Conservation (phyloP, 2,329 filamentous ascomycete genomes). For the Fusarium anthophilum region DNA sequence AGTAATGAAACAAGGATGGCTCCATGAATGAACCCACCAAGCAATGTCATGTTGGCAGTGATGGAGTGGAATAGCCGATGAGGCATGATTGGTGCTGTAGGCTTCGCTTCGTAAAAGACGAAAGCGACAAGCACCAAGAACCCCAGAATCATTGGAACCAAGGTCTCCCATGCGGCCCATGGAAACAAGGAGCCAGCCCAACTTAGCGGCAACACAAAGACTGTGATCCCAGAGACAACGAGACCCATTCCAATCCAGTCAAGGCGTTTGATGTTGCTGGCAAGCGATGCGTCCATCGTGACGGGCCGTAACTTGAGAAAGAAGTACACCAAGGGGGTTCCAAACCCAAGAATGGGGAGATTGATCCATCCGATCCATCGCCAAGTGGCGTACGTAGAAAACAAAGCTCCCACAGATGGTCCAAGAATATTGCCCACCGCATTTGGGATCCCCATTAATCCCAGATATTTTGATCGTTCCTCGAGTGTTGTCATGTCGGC, state of each 20-base stretch:
- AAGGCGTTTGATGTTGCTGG: conserved; percentile 1
- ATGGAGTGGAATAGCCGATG: conserved; percentile 4
- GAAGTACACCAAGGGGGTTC: conserved; percentile 7
- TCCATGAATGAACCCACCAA: conserved; percentile 9
- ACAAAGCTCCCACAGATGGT: not conserved
- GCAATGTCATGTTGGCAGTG: conserved; percentile 21
- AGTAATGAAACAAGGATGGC: conserved; percentile 5
- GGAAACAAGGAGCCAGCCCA: conserved; percentile 17
- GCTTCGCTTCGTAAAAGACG: conserved; percentile 5
- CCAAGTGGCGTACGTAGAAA: conserved; percentile 7
- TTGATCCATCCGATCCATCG: conserved; percentile 21
- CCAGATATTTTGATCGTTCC: conserved; percentile 4
- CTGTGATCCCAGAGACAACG: conserved; percentile 4
- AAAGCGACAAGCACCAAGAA: not conserved
- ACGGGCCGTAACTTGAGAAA: conserved; percentile 8
- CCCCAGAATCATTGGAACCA: conserved; percentile 5
- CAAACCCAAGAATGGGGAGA: conserved; percentile 3
- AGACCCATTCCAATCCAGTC: conserved; percentile 16
- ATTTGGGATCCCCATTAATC: conserved; percentile 6
- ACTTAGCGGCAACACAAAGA: conserved; percentile 9
- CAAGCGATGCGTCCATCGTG: not conserved
- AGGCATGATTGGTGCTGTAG: conserved; percentile 10
- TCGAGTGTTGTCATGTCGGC: conserved; percentile 10
- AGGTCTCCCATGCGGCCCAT: conserved; percentile 9
- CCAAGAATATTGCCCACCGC: conserved; percentile 10